Conservation (phyloP, 2,329 filamentous ascomycete species). For the Calonectria pteridis region DNA sequence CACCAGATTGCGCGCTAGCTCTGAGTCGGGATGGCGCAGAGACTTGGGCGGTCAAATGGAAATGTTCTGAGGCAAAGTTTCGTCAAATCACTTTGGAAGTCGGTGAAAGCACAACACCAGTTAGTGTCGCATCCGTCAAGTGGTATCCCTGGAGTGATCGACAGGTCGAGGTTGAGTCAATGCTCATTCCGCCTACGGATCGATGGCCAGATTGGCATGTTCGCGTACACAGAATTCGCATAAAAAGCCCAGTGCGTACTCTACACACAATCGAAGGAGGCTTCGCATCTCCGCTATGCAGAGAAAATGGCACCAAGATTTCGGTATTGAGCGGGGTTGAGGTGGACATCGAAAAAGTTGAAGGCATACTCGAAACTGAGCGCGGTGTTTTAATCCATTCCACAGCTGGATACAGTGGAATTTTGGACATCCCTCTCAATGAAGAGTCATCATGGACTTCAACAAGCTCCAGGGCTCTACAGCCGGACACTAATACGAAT, state of each 20-base stretch:
- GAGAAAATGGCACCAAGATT: slow-evolving; percentile 25
- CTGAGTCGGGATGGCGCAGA: slow-evolving; percentile 49
- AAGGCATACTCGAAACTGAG: background rate
- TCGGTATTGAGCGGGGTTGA: accelerated
- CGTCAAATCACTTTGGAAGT: background rate
- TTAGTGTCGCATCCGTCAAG: slow-evolving; percentile 17
- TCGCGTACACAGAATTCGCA: slow-evolving; percentile 38
- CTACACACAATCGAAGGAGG: slow-evolving; percentile 34
- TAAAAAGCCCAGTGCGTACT: background rate
- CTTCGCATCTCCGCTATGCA: slow-evolving; percentile 27
- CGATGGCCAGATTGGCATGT: slow-evolving; percentile 52
- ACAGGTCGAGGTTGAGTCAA: slow-evolving; percentile 42
- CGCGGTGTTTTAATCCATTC: slow-evolving; percentile 24
- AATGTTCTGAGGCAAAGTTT: slow-evolving; percentile 24
- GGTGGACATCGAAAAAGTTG: background rate
- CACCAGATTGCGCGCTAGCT: slow-evolving; percentile 48
- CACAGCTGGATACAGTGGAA: slow-evolving; percentile 26
- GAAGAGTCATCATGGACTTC: background rate
- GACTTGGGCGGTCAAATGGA: slow-evolving; percentile 48
- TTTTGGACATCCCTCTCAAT: background rate
- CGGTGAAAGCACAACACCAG: accelerated
- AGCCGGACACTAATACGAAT: slow-evolving; percentile 38
- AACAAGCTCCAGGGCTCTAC: slow-evolving; percentile 24
- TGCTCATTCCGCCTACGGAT: slow-evolving; percentile 45
- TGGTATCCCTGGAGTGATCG: slow-evolving; percentile 47